Base-by-base conservation (phyloP, 2,329 filamentous ascomycete species). In the Colletotrichum sansevieriae region DNA sequence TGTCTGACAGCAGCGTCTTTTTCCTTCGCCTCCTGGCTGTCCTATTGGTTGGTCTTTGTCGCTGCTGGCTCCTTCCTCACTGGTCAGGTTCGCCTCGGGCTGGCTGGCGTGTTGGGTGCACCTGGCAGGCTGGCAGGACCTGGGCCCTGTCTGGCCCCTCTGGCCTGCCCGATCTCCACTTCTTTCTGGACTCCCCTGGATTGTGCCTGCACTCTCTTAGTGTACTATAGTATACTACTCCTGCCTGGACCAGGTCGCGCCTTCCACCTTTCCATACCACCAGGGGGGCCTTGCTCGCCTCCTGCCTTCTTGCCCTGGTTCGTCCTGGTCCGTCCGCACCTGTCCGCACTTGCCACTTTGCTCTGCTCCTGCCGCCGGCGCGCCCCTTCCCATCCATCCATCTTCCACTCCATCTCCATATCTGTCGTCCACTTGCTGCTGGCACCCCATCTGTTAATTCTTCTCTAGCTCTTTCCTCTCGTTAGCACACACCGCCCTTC, bases 401-500 rank as follows among this genome's bases (percentile, higher is more conserved):
- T 69, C 71, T 76, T 72, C 75, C 72, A 71, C 65, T 73, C 74
- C 76, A 74, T 77, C 73, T 77, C 74, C 62, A 73, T 66, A 69
- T 69, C 63, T 75, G 71, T 74, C 67, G 63, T 70, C 64, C 67
- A 70, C 51, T 70, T 52, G 63, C 67, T 69, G 56, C 44, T 47
- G n/a, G 56, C 73, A 73, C 75, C 75, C 76, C 74, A 77, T 72
- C 75, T 75, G 75, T 77, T 75, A 63, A 70, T 72, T 29, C 29
- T 29, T 71, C 74, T 74, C 72, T 75, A 75, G 71, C 65, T 74
- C 74, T 73, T 73, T 74, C 72, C 65, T 74, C 71, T 76, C 72
- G 71, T 70, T 73, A 74, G 73, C 73, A 75, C 75, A 75, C 75
- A 74, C 73, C 67, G 67, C 67, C 67, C 74, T 76, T 75, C 76